These are phyloP conservation scores for Phytophthora vignae DNA, from an alignment of 352 stramenopile species.

Conservation along the genomic window DNA sequence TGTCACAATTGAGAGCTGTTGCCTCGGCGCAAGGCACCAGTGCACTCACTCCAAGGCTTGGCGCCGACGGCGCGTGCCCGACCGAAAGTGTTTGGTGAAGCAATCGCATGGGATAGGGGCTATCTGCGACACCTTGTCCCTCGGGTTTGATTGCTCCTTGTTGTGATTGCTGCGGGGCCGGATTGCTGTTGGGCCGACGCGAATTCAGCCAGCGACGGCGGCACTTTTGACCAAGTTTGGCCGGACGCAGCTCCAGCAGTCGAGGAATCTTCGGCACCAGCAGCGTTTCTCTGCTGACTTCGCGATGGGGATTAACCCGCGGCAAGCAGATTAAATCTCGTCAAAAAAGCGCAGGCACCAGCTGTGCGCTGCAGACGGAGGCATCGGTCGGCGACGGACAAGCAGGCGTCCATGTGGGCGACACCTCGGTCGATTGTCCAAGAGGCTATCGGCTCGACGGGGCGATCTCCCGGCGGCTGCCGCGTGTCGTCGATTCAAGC, in stretches of 20 bases:
- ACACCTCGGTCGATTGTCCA: not conserved
- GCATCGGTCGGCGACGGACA: not conserved
- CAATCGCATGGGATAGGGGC: slow-evolving; percentile 19
- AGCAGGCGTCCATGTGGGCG: not conserved
- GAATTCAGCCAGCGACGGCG: not conserved
- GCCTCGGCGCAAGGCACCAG: too few species aligned
- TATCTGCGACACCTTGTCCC: slow-evolving; percentile 22
- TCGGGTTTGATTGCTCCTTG: slow-evolving; percentile 29
- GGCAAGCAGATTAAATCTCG: slow-evolving; percentile 33
- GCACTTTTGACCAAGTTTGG: slow-evolving; percentile 1
- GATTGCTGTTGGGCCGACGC: slow-evolving; percentile 12
- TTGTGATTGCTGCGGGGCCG: slow-evolving; percentile 10
- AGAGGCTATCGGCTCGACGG: not conserved
- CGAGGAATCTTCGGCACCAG: slow-evolving; percentile 5
- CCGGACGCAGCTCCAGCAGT: not conserved
- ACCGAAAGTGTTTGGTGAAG: not conserved
- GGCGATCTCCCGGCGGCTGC: not conserved
- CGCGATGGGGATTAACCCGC: slow-evolving; percentile 15
- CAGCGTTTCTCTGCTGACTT: slow-evolving; percentile 23
- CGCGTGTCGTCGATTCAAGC: not conserved
- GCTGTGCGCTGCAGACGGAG: slow-evolving; percentile 9
- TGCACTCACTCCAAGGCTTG: not conserved
- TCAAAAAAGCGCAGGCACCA: slow-evolving; percentile 19
- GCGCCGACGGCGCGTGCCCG: slow-evolving; percentile 2
- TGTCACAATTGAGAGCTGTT: too few species aligned